Evolutionary conservation across 768 basidiomycete species (phyloP), one percentile per base, ranked within the genome.

Genomic region (Suillus sp.): DNA sequence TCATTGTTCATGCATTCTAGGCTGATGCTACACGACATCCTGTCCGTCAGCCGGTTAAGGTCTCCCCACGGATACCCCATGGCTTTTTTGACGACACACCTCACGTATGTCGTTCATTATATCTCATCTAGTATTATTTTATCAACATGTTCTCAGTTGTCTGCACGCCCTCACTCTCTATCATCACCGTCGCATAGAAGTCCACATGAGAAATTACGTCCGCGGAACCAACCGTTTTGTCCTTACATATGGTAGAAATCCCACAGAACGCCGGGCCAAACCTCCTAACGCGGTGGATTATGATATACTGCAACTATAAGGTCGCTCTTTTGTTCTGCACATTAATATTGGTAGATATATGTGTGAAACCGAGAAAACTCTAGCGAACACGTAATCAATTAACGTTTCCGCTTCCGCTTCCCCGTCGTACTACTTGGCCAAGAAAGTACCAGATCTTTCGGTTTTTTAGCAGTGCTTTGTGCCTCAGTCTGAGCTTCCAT

Each of bases 401-500:
- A 50, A 50, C 16, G 8, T 66, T 62, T 66, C 58, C 58, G 48
- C 62, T 68, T 71, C 65, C 66, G 65, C 30, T 74, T 69, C 48
- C 54, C 59, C 22, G 40, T 57, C n/a, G 32, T 50, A n/a, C 16
- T 40, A 62, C 27, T 34, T 18, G 37, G 14, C 59, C 62, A 61
- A 34, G 42, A 30, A 43, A 40, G 43, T 3, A 27, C 14, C 14
- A 50, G 27, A 35, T 42, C 51, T 27, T 40, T 60, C 13, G 48
- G 37, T 50, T 72, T 70, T 63, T 50, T 67, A 30, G 18, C 1
- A 11, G 69, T 67, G 59, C 68, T 71, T 47, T 58, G 66, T 5
- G 71, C 71, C 60, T 71, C 69, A 0, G 67, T 70, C 62, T 91
- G 90, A 0, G 91, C 91, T 69, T 91, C 84, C 63, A 83, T 77